Base-by-base conservation (phyloP, 177 flowering plant species). In the Vitis hybrid region DNA sequence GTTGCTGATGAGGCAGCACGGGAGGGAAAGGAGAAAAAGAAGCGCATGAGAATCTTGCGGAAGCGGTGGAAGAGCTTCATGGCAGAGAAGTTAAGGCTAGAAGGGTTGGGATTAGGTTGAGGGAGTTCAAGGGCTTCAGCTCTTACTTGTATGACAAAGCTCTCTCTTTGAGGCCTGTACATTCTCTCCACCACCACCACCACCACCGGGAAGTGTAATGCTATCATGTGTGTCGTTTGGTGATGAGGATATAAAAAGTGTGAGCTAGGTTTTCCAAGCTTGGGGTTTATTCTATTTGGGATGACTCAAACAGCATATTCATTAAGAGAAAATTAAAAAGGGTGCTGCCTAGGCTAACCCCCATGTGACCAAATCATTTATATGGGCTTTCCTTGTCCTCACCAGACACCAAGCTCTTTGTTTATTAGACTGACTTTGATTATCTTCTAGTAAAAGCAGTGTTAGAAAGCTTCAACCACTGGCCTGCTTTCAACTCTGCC, bases 301-400 rank as follows among this genome's bases (percentile, higher is more conserved):
- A 59, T 58, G 18, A 51, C 60, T 55, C 38, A 76, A 53, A 71
- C 58, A 17, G 76, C 49, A 55, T 73, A 31, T 71, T 70, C 7
- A 22, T 64, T 66, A 68, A 31, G 15, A 52, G 54, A 75, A 67
- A 58, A 57, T 54, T 8, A 8, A 28, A n/a, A 15, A 20, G 62
- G 59, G 17, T 66, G 70, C 66, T 68, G 9, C 47, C 47, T 38
- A n/a, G 18, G 4, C 50, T 49, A 65, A 64, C 59, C 9, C 11
- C 78, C 92, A 89, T 90, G 89, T 88, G 90, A 75, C 72, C 82
- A 80, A 86, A 89, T 91, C 89, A 91, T 91, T 88, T 67, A 70
- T n/a, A 77, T 79, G 85, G 86, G 73, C 78, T 85, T 70, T 50
- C 2, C 76, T 68, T 81, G 73, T 65, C 75, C 60, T 53, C 47